Percentiles rank a stretch among this genome's conserved stretches.
Conservation (phyloP, 176 grass and related monocot species). For the Tuctoria greenei region DNA sequence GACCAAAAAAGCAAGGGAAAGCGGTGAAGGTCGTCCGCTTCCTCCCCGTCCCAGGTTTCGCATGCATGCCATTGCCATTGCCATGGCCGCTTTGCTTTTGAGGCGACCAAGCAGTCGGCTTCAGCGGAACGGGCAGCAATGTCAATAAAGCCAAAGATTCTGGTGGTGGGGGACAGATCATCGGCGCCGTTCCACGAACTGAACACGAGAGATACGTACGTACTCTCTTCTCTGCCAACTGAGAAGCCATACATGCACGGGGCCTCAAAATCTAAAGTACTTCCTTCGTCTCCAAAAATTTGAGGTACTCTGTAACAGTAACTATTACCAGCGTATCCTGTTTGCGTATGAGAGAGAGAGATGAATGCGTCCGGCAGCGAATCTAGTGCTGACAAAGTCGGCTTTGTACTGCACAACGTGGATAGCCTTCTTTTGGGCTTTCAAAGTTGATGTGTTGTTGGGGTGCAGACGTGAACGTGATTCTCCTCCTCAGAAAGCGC, state of each 20-base stretch:
- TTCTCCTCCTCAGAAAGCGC: constrained; percentile 28
- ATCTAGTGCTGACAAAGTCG: neutral
- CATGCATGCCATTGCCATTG: neutral
- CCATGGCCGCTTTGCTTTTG: constrained; percentile 2
- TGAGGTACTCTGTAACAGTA: neutral
- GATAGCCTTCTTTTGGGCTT: constrained; percentile 28
- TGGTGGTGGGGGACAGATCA: no score
- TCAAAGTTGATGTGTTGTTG: constrained; percentile 28
- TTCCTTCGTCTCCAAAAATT: no score
- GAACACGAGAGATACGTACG: neutral
- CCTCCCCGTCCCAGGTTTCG: constrained; percentile 20
- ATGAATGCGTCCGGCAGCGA: neutral
- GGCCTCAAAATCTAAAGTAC: neutral
- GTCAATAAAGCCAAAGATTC: constrained; percentile 55
- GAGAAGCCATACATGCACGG: neutral
- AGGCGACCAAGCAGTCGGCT: neutral
- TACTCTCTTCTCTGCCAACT: neutral
- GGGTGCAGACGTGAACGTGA: neutral
- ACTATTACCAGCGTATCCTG: neutral
- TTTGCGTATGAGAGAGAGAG: neutral
- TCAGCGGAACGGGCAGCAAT: constrained; percentile 1
- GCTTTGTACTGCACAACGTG: constrained; percentile 24
- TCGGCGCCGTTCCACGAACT: neutral
- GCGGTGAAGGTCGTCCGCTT: neutral
- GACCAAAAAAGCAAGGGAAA: constrained; percentile 5